phyloP scores from a whole-genome alignment of 139 green algal genomes.

The Chlorella ohadii region DNA sequence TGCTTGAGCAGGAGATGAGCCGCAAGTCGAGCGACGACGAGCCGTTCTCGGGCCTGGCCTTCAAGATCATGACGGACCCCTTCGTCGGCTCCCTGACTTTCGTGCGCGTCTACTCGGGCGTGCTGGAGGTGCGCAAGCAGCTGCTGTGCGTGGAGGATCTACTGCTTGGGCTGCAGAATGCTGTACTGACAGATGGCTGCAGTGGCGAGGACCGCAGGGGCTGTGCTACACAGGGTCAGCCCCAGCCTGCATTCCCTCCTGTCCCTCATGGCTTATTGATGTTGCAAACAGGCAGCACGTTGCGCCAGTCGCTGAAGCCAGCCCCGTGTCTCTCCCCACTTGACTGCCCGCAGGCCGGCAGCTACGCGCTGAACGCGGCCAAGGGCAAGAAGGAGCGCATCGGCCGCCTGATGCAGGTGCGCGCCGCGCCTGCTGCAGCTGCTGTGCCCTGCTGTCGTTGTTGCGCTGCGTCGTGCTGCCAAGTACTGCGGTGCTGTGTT shows the following conservation, averaged over 20 bases:
- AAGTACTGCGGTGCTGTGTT: no score
- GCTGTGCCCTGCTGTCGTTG: no score
- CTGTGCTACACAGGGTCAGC: no score
- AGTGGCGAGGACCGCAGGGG: no score
- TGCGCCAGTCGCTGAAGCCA: not conserved
- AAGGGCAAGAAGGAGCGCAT: slow-evolving; percentile 99
- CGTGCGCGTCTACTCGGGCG: slow-evolving; percentile 91
- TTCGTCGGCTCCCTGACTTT: slow-evolving; percentile 98
- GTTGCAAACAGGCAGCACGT: no score
- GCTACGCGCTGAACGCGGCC: slow-evolving; percentile 90
- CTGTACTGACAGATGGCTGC: no score
- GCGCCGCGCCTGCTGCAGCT: no score
- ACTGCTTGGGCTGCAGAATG: not conserved
- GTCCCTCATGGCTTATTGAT: no score
- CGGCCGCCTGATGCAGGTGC: slow-evolving; percentile 84
- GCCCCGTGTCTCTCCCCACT: not conserved
- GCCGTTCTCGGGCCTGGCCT: slow-evolving; percentile 95
- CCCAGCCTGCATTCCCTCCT: no score
- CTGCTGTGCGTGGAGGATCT: not conserved
- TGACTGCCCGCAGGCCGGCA: slow-evolving; percentile 57
- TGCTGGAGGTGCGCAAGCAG: slow-evolving; percentile 48
- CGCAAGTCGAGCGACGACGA: slow-evolving; percentile 83
- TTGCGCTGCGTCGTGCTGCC: no score
- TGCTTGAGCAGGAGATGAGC: slow-evolving; percentile 65
- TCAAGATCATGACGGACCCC: slow-evolving; percentile 99